These are phyloP conservation scores for Xylaria sp. DNA, from an alignment of 2,329 filamentous ascomycete genomes.

Conservation along the genomic window DNA sequence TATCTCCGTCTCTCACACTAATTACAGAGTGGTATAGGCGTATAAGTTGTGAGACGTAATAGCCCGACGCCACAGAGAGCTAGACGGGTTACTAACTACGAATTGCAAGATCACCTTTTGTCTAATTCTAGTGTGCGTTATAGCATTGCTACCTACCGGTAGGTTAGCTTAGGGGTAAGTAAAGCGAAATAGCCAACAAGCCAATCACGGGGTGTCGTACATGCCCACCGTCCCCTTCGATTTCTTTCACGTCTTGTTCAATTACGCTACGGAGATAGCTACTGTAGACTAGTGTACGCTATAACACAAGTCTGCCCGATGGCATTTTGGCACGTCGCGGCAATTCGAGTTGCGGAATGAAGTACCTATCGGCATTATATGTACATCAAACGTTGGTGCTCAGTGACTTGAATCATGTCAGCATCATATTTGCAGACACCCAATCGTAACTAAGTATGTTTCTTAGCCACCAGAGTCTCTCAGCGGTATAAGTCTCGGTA, in stretches of 20 bases:
- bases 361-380: not conserved
- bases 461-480: too few species aligned
- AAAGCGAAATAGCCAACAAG: not conserved
- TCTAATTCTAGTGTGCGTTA: not conserved
- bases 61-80: not conserved
- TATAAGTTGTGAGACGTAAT: constrained; percentile 16
- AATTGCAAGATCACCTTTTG: constrained; percentile 1
- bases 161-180: not conserved
- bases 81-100: not conserved
- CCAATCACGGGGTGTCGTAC: not conserved
- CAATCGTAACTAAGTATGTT: too few species aligned
- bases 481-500: too few species aligned
- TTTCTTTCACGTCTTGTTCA: not conserved
- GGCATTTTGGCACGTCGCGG: not conserved
- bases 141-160: not conserved
- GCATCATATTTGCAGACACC: too few species aligned
- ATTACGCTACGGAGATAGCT: not conserved
- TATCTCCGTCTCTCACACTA: not conserved
- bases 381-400: not conserved
- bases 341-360: not conserved
- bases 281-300: not conserved
- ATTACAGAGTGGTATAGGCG: not conserved
- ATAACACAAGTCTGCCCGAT: not conserved
- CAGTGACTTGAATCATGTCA: not conserved
- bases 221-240: not conserved